Conservation (phyloP, 176 grass and related monocot genomes). For the Musa acuminata region DNA sequence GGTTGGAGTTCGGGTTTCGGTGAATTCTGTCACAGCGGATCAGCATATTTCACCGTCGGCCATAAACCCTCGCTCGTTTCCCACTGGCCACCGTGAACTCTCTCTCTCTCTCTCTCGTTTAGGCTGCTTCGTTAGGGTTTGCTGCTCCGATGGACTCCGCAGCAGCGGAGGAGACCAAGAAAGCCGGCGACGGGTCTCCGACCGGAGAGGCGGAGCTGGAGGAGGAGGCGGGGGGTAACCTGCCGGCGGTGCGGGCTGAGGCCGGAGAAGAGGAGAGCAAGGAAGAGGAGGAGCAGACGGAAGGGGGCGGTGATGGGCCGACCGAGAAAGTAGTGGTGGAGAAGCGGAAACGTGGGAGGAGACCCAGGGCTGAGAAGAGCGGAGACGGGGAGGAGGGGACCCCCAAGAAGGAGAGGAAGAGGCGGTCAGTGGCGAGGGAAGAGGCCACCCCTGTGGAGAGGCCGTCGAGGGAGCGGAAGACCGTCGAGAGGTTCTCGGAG, state of each 20-base stretch:
- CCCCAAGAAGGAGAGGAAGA: constrained; percentile 34
- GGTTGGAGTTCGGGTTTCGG: background rate
- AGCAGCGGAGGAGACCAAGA: constrained; percentile 21
- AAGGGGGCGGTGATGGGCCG: background rate
- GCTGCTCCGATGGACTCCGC: constrained; percentile 23
- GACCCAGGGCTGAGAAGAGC: background rate
- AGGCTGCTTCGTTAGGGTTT: background rate
- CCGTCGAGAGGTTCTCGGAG: constrained; percentile 78
- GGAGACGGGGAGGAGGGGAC: constrained; percentile 23
- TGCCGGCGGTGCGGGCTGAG: constrained; percentile 1
- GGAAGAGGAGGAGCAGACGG: background rate
- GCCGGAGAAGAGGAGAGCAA: constrained; percentile 9
- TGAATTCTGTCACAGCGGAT: background rate
- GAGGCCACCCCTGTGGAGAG: constrained; percentile 23
- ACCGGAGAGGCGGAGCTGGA: background rate
- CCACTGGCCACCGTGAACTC: background rate
- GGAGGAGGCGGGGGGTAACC: background rate
- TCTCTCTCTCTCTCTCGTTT: background rate
- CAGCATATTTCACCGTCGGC: background rate
- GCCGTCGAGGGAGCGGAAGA: constrained; percentile 78
- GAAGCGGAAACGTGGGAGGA: constrained; percentile 6
- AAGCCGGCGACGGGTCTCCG: background rate
- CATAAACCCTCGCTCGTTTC: background rate
- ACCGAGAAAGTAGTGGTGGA: background rate
- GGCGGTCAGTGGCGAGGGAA: constrained; percentile 1